Evolutionary conservation across 1,284 basidiomycete species (phyloP), one percentile per base, ranked within the genome.

Genomic region (Phenoliferia sp.): DNA sequence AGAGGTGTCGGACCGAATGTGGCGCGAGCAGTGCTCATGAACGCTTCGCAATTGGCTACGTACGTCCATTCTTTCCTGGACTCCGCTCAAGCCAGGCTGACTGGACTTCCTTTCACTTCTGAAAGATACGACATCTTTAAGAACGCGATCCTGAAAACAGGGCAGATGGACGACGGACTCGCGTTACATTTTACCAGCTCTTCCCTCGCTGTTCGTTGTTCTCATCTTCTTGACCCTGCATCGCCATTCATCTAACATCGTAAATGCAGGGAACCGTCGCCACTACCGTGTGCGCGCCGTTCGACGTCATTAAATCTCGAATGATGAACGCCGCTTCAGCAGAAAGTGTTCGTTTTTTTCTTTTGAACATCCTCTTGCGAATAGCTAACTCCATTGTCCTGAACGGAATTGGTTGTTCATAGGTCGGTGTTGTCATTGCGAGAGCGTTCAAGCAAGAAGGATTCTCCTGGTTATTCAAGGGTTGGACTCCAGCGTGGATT

Each of bases 41-140:
- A 94, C 78, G 90, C 90, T 54, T 90, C 88, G 78, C 92, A 95
- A 79, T 85, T 94, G 22, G 92, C 90, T 3, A 91, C 89, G 86
- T 90, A 75, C 75, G 87, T 83, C 6, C 31, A n/a, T n/a, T 10
- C 31, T 57, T 19, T 4, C 28, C 48, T 22, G 12, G 12, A 12
- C 22, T 44, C 39, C 39, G 39, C 12, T 44, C 12, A 22, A 15
- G 15, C 15, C 39, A 12, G 15, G 15, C 39, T 12, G 39, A 44
- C 15, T 44, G 12, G 39, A 12, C 22, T 22, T 44, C 22, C 48
- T 28, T 17, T 12, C n/a, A 16, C n/a, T 12, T 29, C 5, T 17
- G n/a, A 36, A 1, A 93, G 90, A 29, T 94, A 94, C 77, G 92
- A 94, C 79, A 90, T 89, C 77, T 93, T 93, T 85, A 94, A 95